Evolutionary conservation across 208 protist species (phyloP).

Genomic region (Crithidia fasciculata): DNA sequence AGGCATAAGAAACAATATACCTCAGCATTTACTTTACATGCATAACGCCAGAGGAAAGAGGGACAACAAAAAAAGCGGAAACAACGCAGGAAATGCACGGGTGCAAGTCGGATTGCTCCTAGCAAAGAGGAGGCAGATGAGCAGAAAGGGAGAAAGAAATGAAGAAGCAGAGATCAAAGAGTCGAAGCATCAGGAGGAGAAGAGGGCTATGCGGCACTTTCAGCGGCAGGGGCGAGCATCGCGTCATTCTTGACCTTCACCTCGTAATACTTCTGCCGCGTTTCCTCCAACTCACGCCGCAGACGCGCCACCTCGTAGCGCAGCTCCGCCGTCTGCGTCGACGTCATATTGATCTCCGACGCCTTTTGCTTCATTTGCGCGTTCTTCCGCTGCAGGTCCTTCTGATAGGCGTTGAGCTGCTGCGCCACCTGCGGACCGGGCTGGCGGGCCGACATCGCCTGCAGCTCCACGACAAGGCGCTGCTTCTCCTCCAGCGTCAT

Average conservation of each 20-base stretch:
- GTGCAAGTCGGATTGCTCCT: not conserved
- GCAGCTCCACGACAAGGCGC: conserved; percentile 94
- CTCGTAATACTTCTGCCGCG: conserved; percentile 94
- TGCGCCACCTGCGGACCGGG: conserved; percentile 95
- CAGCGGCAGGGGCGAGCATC: not conserved
- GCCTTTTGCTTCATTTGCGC: conserved; percentile 94
- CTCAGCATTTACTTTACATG: not conserved
- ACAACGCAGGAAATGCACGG: not conserved
- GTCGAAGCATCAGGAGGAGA: not conserved
- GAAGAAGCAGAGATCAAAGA: conserved; percentile 8
- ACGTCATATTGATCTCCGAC: conserved; percentile 90
- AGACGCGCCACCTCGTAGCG: conserved; percentile 95
- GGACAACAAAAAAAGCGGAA: not conserved
- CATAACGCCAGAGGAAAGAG: not conserved
- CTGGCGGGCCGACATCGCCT: conserved; percentile 93
- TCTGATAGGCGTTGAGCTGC: conserved; percentile 94
- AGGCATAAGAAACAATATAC: too few relatives aligned
- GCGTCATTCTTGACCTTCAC: conserved; percentile 88
- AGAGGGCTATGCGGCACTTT: not conserved
- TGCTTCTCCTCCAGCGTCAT: conserved; percentile 96
- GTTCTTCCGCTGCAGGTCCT: conserved; percentile 93
- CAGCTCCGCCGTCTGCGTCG: conserved; percentile 84
- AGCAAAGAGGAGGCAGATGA: not conserved
- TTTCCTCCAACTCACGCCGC: conserved; percentile 93
- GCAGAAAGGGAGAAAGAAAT: conserved; percentile 16